Evolutionary conservation across 2,329 filamentous ascomycete genomes (phyloP), one percentile per base, ranked within the genome.

Genomic region (Ampelomyces quisqualis): DNA sequence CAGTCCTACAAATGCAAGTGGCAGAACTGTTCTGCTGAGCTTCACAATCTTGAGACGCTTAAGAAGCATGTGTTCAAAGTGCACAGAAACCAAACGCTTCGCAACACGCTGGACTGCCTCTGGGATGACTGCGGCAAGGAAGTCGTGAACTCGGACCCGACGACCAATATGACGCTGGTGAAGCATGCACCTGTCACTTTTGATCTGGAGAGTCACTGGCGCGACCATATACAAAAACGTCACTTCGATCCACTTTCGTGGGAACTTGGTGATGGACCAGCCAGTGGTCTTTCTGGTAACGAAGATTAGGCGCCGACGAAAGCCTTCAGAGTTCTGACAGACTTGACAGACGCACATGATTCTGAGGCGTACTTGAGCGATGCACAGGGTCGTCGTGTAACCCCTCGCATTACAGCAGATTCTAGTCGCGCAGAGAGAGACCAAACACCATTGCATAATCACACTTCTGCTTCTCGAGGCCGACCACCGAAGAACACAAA

Each of bases 21-120:
- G 82, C 64, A 73, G 36, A 62, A 67, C 2, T 86, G 82, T 57
- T 62, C 64, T 3, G 75, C 77, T 0, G 73, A 82, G 48, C 66
- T 85, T 4, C 82, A 85, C 61, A 85, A 84, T 50, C 61, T 84
- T 10, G 74, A 77, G 7, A 79, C 77, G 0, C 65, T 85, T 5
- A 75, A 75, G 46, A 78, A 77, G 42, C 82, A 86, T 58, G 63
- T 82, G 5, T 58, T 71, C 36, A 83, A 80, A 52, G 62, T 77
- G 3, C 82, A 85, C 52, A 64, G 69, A 15, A 65, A 64, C 29
- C 49, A 60, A 17, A 66, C 61, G 9, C 34, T 40, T 3, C 54
- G 60, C 9, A 66, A 69, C 17, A 62, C 64, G 14, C 66, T 69
- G 28, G 62, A 71, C 23, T 79, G 76, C 50, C 58, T 64, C 10